Evolutionary conservation across 2,329 filamentous ascomycete species (phyloP).

Genomic region (Pseudogymnoascus sp.): DNA sequence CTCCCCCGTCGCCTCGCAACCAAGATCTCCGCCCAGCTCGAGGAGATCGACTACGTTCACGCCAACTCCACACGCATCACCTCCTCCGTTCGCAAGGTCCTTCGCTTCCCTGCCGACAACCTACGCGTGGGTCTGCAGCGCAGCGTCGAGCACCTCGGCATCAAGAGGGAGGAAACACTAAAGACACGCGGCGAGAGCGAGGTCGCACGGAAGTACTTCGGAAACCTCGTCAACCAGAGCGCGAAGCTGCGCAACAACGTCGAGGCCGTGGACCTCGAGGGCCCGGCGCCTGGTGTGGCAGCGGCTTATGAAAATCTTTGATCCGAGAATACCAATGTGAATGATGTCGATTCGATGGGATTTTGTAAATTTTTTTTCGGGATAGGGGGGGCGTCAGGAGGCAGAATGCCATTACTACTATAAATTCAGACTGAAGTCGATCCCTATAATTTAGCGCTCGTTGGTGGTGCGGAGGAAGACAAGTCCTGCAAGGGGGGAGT

Average conservation of each 20-base stretch:
- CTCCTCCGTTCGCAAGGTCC: slow-evolving; percentile 76
- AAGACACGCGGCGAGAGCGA: slow-evolving; percentile 79
- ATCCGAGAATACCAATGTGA: neutral
- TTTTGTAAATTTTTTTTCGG: neutral
- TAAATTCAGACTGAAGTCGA: neutral
- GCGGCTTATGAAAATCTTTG: slow-evolving; percentile 25
- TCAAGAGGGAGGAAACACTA: slow-evolving; percentile 71
- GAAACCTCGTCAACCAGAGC: slow-evolving; percentile 67
- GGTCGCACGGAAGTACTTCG: slow-evolving; percentile 82
- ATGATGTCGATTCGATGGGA: neutral
- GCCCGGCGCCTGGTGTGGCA: slow-evolving; percentile 28
- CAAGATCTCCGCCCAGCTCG: slow-evolving; percentile 76
- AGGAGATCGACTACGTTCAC: slow-evolving; percentile 85
- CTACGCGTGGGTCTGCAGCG: slow-evolving; percentile 76
- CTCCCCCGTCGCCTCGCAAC: slow-evolving; percentile 75
- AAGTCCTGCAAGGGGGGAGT: neutral
- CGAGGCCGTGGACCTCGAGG: slow-evolving; percentile 29
- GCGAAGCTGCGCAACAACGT: slow-evolving; percentile 39
- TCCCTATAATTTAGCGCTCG: slow-evolving; percentile 5
- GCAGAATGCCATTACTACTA: neutral
- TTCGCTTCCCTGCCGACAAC: slow-evolving; percentile 80
- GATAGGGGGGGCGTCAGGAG: neutral
- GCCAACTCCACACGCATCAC: slow-evolving; percentile 78
- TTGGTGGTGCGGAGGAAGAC: neutral
- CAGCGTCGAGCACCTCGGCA: slow-evolving; percentile 73